Evolutionary conservation across 257 asterid genomes (phyloP).

Genomic region (Salvia rosmarinus): DNA sequence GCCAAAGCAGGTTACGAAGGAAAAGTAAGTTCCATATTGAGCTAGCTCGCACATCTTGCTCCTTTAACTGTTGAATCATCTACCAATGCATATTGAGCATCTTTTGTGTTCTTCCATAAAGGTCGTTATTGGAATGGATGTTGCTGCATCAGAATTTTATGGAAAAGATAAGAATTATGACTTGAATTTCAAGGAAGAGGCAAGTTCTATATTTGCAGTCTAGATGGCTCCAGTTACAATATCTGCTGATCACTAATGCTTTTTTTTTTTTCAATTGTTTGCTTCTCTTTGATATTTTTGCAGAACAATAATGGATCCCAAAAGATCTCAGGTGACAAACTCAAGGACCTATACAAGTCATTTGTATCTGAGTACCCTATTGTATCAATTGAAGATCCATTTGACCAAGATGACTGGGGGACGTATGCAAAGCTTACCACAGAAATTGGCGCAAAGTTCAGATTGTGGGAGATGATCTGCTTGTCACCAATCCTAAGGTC

Average conservation of each 20-base stretch:
- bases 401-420: constrained; percentile 98
- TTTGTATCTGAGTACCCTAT: constrained; percentile 84
- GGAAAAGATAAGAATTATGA: constrained; percentile 77
- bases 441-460: constrained; percentile 87
- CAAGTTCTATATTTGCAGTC: constrained; percentile 18
- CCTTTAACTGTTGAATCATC: no score
- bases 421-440: constrained; percentile 75
- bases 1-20: constrained; percentile 91
- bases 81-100: no score
- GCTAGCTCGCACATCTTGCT: no score
- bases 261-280: not conserved
- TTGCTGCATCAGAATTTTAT: constrained; percentile 97
- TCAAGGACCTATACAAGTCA: constrained; percentile 89
- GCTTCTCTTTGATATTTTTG: constrained; percentile 8
- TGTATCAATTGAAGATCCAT: constrained; percentile 94
- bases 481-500: constrained; percentile 96
- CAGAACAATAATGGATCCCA: constrained; percentile 82
- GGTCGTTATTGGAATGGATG: constrained; percentile 99
- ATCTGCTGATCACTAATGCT: not conserved
- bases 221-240: not conserved
- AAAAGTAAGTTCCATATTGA: constrained; percentile 52
- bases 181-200: constrained; percentile 98
- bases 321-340: constrained; percentile 89
- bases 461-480: constrained; percentile 96
- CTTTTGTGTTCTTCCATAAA: no score